Conservation (phyloP, 78 protist genomes). For the Dictyostelium capitatum region DNA sequence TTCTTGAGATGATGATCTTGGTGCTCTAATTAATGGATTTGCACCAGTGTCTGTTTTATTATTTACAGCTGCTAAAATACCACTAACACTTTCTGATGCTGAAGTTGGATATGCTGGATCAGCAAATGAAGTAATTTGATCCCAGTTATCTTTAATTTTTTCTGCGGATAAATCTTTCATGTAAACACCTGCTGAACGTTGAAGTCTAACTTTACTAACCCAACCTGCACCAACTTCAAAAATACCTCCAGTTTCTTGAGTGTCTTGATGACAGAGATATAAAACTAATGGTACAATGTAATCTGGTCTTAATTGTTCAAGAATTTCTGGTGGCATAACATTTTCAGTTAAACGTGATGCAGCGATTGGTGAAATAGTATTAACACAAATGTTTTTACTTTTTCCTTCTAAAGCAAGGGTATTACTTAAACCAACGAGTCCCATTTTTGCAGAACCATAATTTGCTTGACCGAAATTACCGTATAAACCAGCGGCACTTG, state of each 20-base stretch:
- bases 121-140: constrained; percentile 9
- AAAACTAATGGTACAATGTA: constrained; percentile 89
- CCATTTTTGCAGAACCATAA: constrained; percentile 90
- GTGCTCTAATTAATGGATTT: constrained; percentile 6
- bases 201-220: constrained; percentile 82
- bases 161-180: constrained; percentile 47
- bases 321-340: constrained; percentile 89
- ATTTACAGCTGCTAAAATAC: constrained; percentile 53
- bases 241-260: constrained; percentile 81
- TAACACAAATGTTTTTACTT: constrained; percentile 80
- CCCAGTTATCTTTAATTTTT: constrained; percentile 60
- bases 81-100: constrained; percentile 63
- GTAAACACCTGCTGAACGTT: constrained; percentile 84
- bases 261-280: constrained; percentile 86
- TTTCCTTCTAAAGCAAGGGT: constrained; percentile 91
- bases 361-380: constrained; percentile 92
- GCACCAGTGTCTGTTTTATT: constrained; percentile 3
- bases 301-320: constrained; percentile 87
- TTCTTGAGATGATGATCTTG: constrained; percentile 5
- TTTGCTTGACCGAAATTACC: constrained; percentile 95
- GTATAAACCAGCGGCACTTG: constrained; percentile 91
- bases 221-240: constrained; percentile 92
- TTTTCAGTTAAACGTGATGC: constrained; percentile 86
- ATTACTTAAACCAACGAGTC: constrained; percentile 85
- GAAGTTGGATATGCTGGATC: constrained; percentile 79